phyloP scores from a whole-genome alignment of 2,329 filamentous ascomycete species.

The Fusarium liriodendri region DNA sequence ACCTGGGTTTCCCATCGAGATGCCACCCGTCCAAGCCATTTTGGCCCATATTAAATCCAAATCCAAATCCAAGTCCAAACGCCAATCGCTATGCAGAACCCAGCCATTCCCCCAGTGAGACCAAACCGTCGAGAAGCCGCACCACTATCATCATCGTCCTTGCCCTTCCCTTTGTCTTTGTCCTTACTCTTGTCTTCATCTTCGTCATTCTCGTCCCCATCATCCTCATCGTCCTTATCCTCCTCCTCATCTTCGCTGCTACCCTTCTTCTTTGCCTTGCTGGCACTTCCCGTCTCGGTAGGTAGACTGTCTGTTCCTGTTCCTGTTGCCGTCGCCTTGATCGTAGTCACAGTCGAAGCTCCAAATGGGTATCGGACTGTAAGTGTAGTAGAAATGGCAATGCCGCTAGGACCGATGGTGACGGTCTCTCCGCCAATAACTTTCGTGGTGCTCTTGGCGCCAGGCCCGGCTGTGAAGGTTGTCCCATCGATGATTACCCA shows the following conservation, averaged over 20 bases:
- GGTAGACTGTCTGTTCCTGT: conserved; percentile 39
- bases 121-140: conserved; percentile 14
- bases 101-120: conserved; percentile 34
- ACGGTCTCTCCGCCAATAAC: conserved; percentile 63
- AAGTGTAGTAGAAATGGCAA: conserved; percentile 59
- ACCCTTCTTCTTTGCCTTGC: conserved; percentile 14
- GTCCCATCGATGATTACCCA: conserved; percentile 61
- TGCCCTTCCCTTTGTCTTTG: conserved; percentile 33
- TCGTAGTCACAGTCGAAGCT: conserved; percentile 54
- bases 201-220: conserved; percentile 31
- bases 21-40: background rate
- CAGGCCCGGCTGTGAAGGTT: conserved; percentile 64
- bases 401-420: conserved; percentile 62
- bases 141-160: conserved; percentile 38
- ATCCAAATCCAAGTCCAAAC: conserved; percentile 52
- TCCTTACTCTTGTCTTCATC: conserved; percentile 25
- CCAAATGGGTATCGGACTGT: conserved; percentile 60
- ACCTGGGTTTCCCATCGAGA: background rate
- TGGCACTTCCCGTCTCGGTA: conserved; percentile 40
- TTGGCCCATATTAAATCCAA: conserved; percentile 41
- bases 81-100: conserved; percentile 54
- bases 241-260: background rate
- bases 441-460: conserved; percentile 55
- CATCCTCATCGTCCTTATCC: background rate
- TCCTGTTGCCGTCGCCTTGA: conserved; percentile 48